Conservation (phyloP, 495 filamentous ascomycete genomes). For the Astrocystis sublimbata region DNA sequence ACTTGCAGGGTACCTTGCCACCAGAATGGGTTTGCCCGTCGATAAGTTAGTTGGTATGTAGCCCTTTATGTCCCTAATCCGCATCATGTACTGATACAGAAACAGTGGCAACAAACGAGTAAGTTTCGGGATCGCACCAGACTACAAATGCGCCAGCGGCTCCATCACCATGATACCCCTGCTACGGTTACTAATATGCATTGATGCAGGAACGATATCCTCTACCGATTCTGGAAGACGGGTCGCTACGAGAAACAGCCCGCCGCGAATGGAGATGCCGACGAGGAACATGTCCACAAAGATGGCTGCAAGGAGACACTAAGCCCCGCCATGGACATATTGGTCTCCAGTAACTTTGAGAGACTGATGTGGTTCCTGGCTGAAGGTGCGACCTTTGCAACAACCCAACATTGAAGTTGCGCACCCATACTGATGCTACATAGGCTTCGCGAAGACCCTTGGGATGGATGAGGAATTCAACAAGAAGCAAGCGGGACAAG, state of each 20-base stretch:
- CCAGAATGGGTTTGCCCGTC: conserved; percentile 83
- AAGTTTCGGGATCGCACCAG: background rate
- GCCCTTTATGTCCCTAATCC: background rate
- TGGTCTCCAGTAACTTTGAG: conserved; percentile 95
- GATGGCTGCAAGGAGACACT: conserved; percentile 82
- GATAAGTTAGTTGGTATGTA: conserved; percentile 65
- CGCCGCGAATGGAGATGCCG: conserved; percentile 54
- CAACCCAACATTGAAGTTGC: background rate
- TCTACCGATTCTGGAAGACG: conserved; percentile 80
- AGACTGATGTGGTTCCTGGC: conserved; percentile 92
- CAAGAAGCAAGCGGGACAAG: conserved; percentile 62
- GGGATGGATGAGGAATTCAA: conserved; percentile 60
- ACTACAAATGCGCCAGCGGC: background rate
- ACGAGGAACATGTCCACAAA: conserved; percentile 66
- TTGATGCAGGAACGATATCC: conserved; percentile 68
- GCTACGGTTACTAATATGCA: background rate
- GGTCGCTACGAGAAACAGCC: conserved; percentile 78
- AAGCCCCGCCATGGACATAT: conserved; percentile 93
- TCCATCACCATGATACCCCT: background rate
- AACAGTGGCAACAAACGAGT: conserved; percentile 75
- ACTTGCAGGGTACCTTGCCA: conserved; percentile 88
- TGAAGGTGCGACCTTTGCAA: conserved; percentile 37
- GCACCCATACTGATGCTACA: background rate
- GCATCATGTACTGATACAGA: background rate
- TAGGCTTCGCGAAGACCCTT: conserved; percentile 37